These are phyloP conservation scores for Emergomyces africanus DNA, from an alignment of 2,329 filamentous ascomycete genomes.

Conservation along the genomic window DNA sequence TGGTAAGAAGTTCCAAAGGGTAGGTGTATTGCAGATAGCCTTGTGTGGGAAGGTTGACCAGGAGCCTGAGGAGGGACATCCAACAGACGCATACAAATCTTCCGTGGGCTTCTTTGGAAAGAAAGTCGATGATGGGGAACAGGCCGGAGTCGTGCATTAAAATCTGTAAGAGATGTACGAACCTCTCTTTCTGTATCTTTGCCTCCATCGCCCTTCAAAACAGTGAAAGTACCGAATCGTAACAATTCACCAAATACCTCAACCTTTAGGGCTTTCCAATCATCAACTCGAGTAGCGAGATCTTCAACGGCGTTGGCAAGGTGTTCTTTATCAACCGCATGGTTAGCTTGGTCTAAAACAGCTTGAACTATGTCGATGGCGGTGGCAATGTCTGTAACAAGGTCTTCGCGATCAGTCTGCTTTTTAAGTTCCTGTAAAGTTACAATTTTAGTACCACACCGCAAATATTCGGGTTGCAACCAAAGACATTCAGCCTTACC, in stretches of 20 bases:
- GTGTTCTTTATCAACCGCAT: constrained; percentile 79
- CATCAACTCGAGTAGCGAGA: constrained; percentile 70
- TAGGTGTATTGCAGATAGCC: neutral
- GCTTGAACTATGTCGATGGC: constrained; percentile 74
- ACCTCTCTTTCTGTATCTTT: constrained; percentile 89
- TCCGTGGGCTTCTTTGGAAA: neutral
- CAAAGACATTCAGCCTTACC: constrained; percentile 36
- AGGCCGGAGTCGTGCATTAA: neutral
- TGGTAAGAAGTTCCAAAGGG: neutral
- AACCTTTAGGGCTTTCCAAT: constrained; percentile 90
- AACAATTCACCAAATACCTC: constrained; percentile 85
- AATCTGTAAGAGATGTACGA: constrained; percentile 23
- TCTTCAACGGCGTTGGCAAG: constrained; percentile 74
- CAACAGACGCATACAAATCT: neutral
- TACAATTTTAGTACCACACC: neutral
- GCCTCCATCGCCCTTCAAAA: constrained; percentile 64
- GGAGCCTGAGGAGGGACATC: neutral
- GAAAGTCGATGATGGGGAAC: neutral
- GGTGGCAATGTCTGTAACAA: constrained; percentile 56
- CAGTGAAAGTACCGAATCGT: constrained; percentile 79
- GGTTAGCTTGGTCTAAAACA: constrained; percentile 74
- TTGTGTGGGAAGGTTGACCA: neutral
- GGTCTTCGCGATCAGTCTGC: constrained; percentile 60
- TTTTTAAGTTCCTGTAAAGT: constrained; percentile 63
- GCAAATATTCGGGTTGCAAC: neutral